phyloP scores from a whole-genome alignment of 257 asterid genomes.

The Haberlea rhodopensis region DNA sequence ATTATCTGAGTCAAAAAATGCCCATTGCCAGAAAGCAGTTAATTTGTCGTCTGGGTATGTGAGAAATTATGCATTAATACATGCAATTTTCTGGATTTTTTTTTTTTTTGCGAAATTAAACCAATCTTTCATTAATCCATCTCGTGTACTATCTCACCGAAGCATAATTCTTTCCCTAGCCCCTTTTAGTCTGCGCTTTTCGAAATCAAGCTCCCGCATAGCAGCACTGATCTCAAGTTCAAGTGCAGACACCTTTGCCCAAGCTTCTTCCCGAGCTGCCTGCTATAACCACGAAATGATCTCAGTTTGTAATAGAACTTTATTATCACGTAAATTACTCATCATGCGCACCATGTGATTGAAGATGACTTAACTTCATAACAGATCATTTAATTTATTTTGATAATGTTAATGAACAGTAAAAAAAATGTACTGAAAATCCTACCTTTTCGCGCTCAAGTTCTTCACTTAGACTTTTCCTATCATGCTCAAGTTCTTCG shows the following conservation, averaged over 20 bases:
- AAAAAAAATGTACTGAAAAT: slow-evolving; percentile 30
- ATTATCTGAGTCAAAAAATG: neutral
- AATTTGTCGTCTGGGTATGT: slow-evolving; percentile 8
- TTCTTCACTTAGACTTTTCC: slow-evolving; percentile 65
- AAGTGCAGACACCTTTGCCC: slow-evolving; percentile 97
- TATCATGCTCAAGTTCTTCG: slow-evolving; percentile 82
- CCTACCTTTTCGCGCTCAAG: slow-evolving; percentile 96
- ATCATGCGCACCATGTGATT: neutral
- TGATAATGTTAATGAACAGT: neutral
- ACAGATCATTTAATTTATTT: slow-evolving; percentile 4
- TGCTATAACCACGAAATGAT: slow-evolving; percentile 73
- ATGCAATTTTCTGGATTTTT: neutral
- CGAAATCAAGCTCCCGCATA: slow-evolving; percentile 88
- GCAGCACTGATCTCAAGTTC: slow-evolving; percentile 97
- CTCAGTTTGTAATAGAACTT: slow-evolving; percentile 30
- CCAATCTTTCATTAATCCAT: slow-evolving; percentile 5
- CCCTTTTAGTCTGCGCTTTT: slow-evolving; percentile 83
- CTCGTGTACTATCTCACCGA: slow-evolving; percentile 53
- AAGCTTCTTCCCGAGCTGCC: slow-evolving; percentile 99
- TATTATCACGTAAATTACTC: no score
- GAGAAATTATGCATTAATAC: neutral
- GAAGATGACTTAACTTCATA: neutral
- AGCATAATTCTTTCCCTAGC: slow-evolving; percentile 99
- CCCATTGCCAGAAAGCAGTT: neutral
- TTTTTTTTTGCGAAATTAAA: no score